A percentile compares a stretch with the other conserved stretches of the same genome.
Evolutionary conservation across 176 grass and related monocot species (phyloP).

Genomic region (Eremochloa ophiuroides): DNA sequence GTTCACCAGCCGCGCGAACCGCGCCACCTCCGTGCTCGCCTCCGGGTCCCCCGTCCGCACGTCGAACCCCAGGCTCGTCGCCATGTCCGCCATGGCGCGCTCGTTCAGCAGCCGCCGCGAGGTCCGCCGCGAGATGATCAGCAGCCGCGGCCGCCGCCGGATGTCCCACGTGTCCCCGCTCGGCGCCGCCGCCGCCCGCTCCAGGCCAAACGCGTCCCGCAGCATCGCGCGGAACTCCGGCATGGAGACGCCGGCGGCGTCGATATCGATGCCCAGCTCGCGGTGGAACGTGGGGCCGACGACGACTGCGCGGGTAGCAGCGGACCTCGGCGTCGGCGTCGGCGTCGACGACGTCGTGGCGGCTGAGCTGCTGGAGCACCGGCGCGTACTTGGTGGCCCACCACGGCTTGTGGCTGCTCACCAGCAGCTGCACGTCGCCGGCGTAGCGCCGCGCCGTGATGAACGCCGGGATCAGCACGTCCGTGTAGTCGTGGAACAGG

Average conservation of each 20-base stretch:
- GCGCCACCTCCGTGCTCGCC: constrained; percentile 52
- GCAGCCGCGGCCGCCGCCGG: constrained; percentile 39
- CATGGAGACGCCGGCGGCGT: constrained; percentile 23
- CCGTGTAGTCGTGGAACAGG: constrained; percentile 89
- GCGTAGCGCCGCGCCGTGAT: constrained; percentile 47
- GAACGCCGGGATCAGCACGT: constrained; percentile 86
- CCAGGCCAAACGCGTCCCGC: constrained; percentile 49
- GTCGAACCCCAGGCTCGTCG: constrained; percentile 64
- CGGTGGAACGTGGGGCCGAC: constrained; percentile 66
- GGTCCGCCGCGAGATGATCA: constrained; percentile 48
- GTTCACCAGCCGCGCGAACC: constrained; percentile 90
- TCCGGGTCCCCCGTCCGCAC: constrained; percentile 69
- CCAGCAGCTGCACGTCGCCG: constrained; percentile 70
- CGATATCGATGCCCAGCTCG: constrained; percentile 50
- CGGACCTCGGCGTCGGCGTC: constrained; percentile 54
- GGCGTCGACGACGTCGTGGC: constrained; percentile 58
- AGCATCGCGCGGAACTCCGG: constrained; percentile 64
- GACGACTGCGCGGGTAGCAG: constrained; percentile 57
- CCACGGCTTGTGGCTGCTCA: constrained; percentile 64
- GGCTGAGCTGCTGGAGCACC: constrained; percentile 60
- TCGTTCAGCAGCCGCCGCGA: constrained; percentile 63
- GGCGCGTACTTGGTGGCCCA: constrained; percentile 55
- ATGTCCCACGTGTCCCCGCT: constrained; percentile 63
- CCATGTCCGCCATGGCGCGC: constrained; percentile 66
- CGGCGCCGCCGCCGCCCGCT: constrained; percentile 37